These are phyloP conservation scores for Rugonectria rugulosa DNA, from an alignment of 2,329 filamentous ascomycete genomes.

Conservation along the genomic window DNA sequence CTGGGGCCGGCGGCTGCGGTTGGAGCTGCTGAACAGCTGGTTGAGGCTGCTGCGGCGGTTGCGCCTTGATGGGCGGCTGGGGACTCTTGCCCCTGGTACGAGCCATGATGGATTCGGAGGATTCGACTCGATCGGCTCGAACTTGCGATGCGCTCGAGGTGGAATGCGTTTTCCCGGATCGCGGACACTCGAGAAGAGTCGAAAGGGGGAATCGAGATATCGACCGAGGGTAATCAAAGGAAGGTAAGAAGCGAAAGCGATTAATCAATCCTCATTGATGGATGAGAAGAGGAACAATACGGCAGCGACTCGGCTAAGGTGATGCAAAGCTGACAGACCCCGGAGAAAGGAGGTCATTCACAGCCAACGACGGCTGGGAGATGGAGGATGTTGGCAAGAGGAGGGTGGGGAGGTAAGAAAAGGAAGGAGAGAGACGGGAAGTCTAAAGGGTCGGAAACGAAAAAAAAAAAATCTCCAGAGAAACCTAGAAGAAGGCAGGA, in stretches of 20 bases:
- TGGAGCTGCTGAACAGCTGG: conserved; percentile 18
- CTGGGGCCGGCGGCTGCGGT: conserved; percentile 17
- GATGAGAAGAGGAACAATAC: conserved; percentile 17
- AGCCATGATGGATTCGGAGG: conserved; percentile 42
- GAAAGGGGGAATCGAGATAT: conserved; percentile 12
- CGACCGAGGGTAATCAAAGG: conserved; percentile 8
- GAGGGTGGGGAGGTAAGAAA: conserved; percentile 20
- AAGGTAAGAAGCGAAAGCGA: conserved; percentile 28
- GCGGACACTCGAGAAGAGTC: conserved; percentile 18
- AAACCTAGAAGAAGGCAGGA: conserved; percentile 7
- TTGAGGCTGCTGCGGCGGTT: conserved; percentile 28
- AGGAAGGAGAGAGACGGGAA: conserved; percentile 26
- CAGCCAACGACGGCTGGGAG: conserved; percentile 21
- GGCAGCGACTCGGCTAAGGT: conserved; percentile 22
- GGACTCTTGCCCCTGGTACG: conserved; percentile 48
- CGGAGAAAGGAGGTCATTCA: conserved; percentile 25
- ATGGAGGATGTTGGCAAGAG: conserved; percentile 16
- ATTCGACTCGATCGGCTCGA: conserved; percentile 24
- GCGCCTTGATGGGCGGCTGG: conserved; percentile 40
- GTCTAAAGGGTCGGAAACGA: conserved; percentile 10
- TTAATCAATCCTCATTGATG: conserved; percentile 37
- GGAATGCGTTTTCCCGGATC: conserved; percentile 15
- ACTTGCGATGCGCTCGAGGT: conserved; percentile 15
- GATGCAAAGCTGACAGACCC: conserved; percentile 22
- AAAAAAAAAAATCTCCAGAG: no score